A percentile compares a stretch with the other conserved stretches of the same genome.
phyloP scores from a whole-genome alignment of 208 protist genomes.

The Acanthamoeba castellanii region DNA sequence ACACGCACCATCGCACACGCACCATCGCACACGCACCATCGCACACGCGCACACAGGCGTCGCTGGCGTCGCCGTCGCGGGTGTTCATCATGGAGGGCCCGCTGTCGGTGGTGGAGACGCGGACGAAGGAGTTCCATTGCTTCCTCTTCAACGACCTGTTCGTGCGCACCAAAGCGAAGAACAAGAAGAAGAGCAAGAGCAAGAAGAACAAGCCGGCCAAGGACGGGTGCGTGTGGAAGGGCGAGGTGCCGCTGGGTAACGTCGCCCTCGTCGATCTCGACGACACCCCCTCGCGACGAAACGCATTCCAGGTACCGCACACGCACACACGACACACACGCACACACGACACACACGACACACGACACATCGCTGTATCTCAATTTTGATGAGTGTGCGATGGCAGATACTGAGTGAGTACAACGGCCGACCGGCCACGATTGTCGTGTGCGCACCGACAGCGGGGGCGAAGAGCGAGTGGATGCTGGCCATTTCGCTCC shows the following conservation, averaged over 20 bases:
- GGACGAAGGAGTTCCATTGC: not conserved
- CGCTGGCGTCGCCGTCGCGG: not conserved
- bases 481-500: conserved; percentile 46
- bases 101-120: not conserved
- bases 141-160: conserved; percentile 56
- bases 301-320: not conserved
- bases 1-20: too few relatives aligned
- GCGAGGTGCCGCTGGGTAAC: conserved; percentile 2
- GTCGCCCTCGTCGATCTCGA: conserved; percentile 12
- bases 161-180: conserved; percentile 10
- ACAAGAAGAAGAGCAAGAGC: too few relatives aligned
- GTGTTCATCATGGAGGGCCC: conserved; percentile 45
- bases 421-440: not conserved
- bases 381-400: too few relatives aligned
- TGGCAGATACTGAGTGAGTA: not conserved
- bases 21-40: too few relatives aligned
- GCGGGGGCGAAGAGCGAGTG: not conserved
- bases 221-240: conserved; percentile 11
- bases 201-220: not conserved
- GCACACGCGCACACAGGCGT: not conserved
- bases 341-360: too few relatives aligned
- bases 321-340: too few relatives aligned
- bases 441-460: not conserved
- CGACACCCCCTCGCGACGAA: not conserved
- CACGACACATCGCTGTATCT: too few relatives aligned